Percentiles rank a stretch among this genome's conserved stretches.
Evolutionary conservation across 352 stramenopile genomes (phyloP).

Genomic region (Phytophthora niederhauseri): DNA sequence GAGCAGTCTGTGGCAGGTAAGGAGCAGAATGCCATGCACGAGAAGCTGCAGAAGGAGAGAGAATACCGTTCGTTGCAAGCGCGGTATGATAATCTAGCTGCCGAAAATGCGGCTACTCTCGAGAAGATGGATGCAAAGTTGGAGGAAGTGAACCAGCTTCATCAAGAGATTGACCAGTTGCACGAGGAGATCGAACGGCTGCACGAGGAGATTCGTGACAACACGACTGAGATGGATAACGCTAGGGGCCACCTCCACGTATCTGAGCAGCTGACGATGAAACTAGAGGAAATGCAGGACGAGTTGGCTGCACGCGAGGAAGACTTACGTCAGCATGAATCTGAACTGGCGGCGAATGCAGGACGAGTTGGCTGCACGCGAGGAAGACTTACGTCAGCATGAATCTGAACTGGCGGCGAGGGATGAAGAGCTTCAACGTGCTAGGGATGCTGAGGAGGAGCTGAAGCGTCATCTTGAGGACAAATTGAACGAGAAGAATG

Average conservation of each 20-base stretch:
- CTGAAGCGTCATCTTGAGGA: slow-evolving; percentile 32
- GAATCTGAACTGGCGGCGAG: slow-evolving; percentile 41
- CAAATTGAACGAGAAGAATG: slow-evolving; percentile 33
- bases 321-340: slow-evolving; percentile 37
- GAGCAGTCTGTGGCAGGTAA: slow-evolving; percentile 45
- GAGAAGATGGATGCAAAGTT: slow-evolving; percentile 36
- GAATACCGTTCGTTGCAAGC: slow-evolving; percentile 47
- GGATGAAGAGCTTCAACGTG: slow-evolving; percentile 30
- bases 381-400: slow-evolving; percentile 36
- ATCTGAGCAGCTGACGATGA: slow-evolving; percentile 52
- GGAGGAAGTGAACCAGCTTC: slow-evolving; percentile 29
- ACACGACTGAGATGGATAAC: slow-evolving; percentile 51
- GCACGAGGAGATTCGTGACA: slow-evolving; percentile 46
- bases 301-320: slow-evolving; percentile 38
- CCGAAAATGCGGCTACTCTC: slow-evolving; percentile 25
- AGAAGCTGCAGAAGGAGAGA: slow-evolving; percentile 59
- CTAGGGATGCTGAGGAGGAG: slow-evolving; percentile 20
- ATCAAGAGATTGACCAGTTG: slow-evolving; percentile 32
- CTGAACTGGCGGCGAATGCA: slow-evolving; percentile 44
- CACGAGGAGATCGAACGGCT: slow-evolving; percentile 38
- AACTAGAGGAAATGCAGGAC: slow-evolving; percentile 49
- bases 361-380: slow-evolving; percentile 38
- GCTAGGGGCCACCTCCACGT: slow-evolving; percentile 42
- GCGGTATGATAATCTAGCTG: slow-evolving; percentile 34
- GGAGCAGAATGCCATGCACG: slow-evolving; percentile 54